A percentile compares a stretch with the other conserved stretches of the same genome.
phyloP scores from a whole-genome alignment of 1,139 yeast species.

The Geotrichum europaeum region DNA sequence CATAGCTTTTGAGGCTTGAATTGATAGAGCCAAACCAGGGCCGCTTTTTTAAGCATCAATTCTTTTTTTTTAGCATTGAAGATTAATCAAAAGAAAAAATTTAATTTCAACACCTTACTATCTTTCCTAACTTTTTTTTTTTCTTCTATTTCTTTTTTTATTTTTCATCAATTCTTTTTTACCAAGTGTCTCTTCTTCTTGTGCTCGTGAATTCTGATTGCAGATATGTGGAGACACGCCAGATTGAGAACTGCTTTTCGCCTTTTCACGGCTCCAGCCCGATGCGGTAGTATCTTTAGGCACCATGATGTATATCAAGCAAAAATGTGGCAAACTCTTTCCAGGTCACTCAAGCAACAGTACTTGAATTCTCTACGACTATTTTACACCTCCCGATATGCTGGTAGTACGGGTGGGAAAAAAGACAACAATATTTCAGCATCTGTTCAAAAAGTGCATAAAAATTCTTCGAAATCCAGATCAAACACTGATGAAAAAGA shows the following conservation, averaged over 20 bases:
- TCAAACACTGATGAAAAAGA: not conserved
- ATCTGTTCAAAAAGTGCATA: not conserved
- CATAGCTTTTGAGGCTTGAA: too few relatives aligned
- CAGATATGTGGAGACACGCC: not conserved
- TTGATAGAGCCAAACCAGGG: too few relatives aligned
- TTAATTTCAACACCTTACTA: not conserved
- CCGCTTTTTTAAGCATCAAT: too few relatives aligned
- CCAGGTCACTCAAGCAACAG: not conserved
- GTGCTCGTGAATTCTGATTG: not conserved
- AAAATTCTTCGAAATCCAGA: not conserved
- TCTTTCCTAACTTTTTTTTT: not conserved
- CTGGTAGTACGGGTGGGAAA: not conserved
- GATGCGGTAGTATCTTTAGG: not conserved
- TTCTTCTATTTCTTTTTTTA: not conserved
- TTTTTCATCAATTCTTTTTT: not conserved
- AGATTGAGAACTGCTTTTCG: not conserved
- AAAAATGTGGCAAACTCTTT: not conserved
- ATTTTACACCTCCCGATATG: not conserved
- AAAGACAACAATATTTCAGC: not conserved
- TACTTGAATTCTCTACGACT: not conserved
- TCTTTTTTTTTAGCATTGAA: too few relatives aligned
- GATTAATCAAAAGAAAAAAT: not conserved
- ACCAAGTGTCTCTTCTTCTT: not conserved
- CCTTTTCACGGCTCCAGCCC: not conserved
- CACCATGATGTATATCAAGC: not conserved